Percentiles rank a stretch among this genome's conserved stretches.
Conservation (phyloP, 345 rosid species). For the Geranium rotundifolium region DNA sequence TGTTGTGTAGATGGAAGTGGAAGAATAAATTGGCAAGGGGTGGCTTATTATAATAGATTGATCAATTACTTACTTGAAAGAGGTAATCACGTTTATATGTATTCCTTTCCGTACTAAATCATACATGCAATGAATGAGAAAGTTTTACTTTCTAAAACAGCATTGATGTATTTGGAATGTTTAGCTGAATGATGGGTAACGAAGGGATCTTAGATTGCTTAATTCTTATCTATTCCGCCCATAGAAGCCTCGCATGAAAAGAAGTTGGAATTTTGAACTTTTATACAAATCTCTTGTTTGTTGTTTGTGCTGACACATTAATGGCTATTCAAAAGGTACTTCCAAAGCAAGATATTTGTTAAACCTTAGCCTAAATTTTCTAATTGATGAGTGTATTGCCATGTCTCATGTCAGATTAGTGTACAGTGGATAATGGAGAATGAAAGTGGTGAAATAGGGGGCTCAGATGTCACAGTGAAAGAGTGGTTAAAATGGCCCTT, state of each 20-base stretch:
- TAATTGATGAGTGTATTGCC: too few species aligned
- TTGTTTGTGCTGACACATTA: too few species aligned
- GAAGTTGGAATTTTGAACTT: not conserved
- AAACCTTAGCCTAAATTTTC: not conserved
- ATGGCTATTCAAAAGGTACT: not conserved
- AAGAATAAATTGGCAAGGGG: conserved; percentile 44
- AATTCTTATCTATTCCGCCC: not conserved
- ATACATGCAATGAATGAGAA: not conserved
- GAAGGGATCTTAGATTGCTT: too few species aligned
- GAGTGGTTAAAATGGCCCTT: too few species aligned
- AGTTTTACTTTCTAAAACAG: too few species aligned
- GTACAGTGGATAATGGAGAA: too few species aligned
- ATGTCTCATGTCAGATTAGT: too few species aligned
- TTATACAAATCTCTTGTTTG: not conserved
- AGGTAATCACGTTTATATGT: conserved; percentile 17
- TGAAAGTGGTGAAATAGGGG: too few species aligned
- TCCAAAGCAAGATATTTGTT: not conserved
- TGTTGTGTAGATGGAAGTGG: conserved; percentile 42
- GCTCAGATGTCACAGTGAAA: too few species aligned
- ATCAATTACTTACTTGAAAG: conserved; percentile 32
- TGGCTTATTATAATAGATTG: conserved; percentile 44
- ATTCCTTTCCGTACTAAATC: not conserved
- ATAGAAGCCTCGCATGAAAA: not conserved
- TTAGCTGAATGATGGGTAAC: too few species aligned
- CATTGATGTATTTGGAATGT: too few species aligned